Percentiles rank a stretch among this genome's conserved stretches.
Conservation (phyloP, 305 asterid genomes). For the Solanum aculeatissimum region DNA sequence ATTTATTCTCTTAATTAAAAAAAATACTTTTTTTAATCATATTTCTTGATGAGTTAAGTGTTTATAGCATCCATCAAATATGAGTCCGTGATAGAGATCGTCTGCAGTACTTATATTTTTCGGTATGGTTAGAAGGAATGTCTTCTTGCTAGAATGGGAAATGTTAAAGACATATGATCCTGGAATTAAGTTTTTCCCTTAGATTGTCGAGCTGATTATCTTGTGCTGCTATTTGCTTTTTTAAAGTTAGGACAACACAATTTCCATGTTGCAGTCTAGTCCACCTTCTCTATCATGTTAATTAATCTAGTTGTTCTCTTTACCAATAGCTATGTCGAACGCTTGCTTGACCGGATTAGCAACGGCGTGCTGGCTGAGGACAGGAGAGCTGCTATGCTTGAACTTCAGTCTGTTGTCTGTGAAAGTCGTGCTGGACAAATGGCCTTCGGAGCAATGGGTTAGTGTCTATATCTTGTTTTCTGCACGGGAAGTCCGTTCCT, state of each 20-base stretch:
- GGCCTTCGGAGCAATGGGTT: constrained; percentile 97
- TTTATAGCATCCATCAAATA: neutral
- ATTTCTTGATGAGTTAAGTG: neutral
- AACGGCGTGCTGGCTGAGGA: constrained; percentile 84
- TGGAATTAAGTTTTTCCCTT: neutral
- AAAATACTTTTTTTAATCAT: neutral
- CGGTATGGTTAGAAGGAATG: neutral
- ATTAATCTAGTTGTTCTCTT: neutral
- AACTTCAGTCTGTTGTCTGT: constrained; percentile 81
- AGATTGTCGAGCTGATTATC: neutral
- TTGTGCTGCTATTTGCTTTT: neutral
- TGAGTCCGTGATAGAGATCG: neutral
- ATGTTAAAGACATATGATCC: neutral
- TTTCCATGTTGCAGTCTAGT: neutral
- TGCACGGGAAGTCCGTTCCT: neutral
- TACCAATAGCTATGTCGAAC: constrained; percentile 68
- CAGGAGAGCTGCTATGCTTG: constrained; percentile 71
- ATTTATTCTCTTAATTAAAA: neutral
- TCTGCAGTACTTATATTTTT: neutral
- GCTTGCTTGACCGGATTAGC: constrained; percentile 92
- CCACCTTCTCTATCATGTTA: neutral
- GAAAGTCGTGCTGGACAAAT: constrained; percentile 76
- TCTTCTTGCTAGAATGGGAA: neutral
- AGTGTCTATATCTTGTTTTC: constrained; percentile 14
- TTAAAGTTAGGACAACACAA: neutral